phyloP scores from a whole-genome alignment of 2,329 filamentous ascomycete species.

The Neonectria ditissima region DNA sequence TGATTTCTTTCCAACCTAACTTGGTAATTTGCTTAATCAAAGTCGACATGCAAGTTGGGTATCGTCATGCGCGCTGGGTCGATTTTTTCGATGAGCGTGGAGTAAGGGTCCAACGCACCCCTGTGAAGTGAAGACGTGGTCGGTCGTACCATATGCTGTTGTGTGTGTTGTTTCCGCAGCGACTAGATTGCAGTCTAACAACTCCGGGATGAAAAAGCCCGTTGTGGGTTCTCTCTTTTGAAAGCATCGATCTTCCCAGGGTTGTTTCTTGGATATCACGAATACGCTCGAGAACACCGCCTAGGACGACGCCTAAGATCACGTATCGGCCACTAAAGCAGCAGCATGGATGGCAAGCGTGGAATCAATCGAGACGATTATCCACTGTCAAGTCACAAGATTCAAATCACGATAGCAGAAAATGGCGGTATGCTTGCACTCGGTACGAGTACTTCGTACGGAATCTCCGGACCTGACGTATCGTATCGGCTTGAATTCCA shows the following conservation, averaged over 20 bases:
- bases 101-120: background rate
- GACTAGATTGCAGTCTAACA: background rate
- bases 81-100: background rate
- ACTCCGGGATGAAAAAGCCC: background rate
- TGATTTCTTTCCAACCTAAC: constrained; percentile 5
- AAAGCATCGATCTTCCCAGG: background rate
- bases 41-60: background rate
- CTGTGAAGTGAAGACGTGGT: background rate
- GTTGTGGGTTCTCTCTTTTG: background rate
- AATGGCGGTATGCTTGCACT: constrained; percentile 1
- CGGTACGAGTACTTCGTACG: background rate
- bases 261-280: background rate
- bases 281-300: background rate
- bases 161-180: background rate
- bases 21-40: constrained; percentile 22
- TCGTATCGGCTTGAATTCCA: background rate
- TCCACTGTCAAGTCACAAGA: constrained; percentile 9
- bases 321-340: background rate
- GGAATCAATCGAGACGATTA: constrained; percentile 1
- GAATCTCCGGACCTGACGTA: background rate
- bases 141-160: background rate
- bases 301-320: background rate
- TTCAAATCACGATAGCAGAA: background rate
- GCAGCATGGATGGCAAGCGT: background rate
- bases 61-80: background rate